Evolutionary conservation across 2,329 filamentous ascomycete species (phyloP).

Genomic region (Bipolaris bicolor): DNA sequence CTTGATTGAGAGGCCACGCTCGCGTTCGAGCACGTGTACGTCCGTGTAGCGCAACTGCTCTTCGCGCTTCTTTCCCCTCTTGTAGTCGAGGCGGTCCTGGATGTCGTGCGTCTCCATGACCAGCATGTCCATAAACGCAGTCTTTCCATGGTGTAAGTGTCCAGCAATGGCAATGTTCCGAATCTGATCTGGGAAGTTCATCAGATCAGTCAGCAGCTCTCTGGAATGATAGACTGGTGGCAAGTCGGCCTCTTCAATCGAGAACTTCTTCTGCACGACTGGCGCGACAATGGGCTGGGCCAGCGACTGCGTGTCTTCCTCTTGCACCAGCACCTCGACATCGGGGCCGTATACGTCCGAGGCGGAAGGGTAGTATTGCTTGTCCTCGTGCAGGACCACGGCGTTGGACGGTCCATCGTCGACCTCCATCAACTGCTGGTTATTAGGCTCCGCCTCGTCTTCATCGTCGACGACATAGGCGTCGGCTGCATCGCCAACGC

Average conservation of each 20-base stretch:
- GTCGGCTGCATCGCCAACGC: constrained; percentile 76
- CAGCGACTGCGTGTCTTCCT: constrained; percentile 94
- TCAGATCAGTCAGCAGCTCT: constrained; percentile 91
- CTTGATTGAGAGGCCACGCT: constrained; percentile 90
- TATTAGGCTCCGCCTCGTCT: constrained; percentile 56
- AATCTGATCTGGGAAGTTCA: constrained; percentile 94
- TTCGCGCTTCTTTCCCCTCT: constrained; percentile 79
- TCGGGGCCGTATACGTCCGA: constrained; percentile 92
- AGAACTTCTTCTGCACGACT: constrained; percentile 94
- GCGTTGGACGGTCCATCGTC: constrained; percentile 94
- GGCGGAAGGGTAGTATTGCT: constrained; percentile 99
- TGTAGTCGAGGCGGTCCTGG: constrained; percentile 75
- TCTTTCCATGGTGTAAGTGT: constrained; percentile 97
- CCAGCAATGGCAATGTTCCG: constrained; percentile 91
- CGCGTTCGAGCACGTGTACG: constrained; percentile 84
- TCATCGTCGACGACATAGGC: constrained; percentile 70
- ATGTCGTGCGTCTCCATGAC: constrained; percentile 95
- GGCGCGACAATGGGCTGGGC: constrained; percentile 93
- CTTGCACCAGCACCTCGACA: constrained; percentile 94
- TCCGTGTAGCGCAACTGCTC: constrained; percentile 96
- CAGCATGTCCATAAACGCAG: constrained; percentile 97
- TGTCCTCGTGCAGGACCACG: constrained; percentile 97
- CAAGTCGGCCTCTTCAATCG: constrained; percentile 87
- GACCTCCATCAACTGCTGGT: constrained; percentile 91
- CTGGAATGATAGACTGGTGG: constrained; percentile 87